Base-by-base conservation (phyloP, 1,284 basidiomycete genomes). In the Microbotryum scabiosae region DNA sequence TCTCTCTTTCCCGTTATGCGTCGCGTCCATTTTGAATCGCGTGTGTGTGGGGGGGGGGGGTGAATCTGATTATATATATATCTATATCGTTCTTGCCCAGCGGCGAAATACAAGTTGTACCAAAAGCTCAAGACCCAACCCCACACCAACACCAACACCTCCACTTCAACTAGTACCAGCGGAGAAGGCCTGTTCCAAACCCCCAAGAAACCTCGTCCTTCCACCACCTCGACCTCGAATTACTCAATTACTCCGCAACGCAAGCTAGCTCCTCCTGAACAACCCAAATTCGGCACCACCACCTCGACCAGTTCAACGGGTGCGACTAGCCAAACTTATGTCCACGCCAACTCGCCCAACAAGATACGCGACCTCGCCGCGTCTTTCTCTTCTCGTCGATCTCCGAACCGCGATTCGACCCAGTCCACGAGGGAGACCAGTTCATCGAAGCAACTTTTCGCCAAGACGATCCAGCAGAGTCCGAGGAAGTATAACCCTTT, bases 301-400 rank as follows among this genome's bases (percentile, higher is more conserved):
- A 41, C 36, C 4, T 2, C 36, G 1, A 41, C 14, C 16, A 41
- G 1, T 41, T 4, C n/a, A n/a, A n/a, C n/a, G n/a, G n/a, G n/a
- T n/a, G n/a, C 36, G 14, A 41, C 9, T 16, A 16, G 16, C 16
- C 36, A 3, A 12, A 41, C 14, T 41, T 28, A 61, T 52, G 57
- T 68, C 32, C 48, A 64, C 60, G 67, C 67, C 54, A 62, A 66
- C 54, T 66, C 64, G 45, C 67, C 67, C 5, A 60, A 60, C 21
- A 68, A 66, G 56, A 50, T 68, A 0, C 62, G 62, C 32, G 62
- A 61, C 0, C 60, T 68, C 43, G 67, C 62, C 20, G 64, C 62
- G 4, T 26, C 59, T 16, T 64, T 66, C 28, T 68, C 64, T 23
- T 12, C 60, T 1, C 53, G 57, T 7, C 52, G 57, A 18, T 62